These are phyloP conservation scores for Aspergillus eucalypticola DNA, from an alignment of 2,329 filamentous ascomycete species.

Conservation along the genomic window DNA sequence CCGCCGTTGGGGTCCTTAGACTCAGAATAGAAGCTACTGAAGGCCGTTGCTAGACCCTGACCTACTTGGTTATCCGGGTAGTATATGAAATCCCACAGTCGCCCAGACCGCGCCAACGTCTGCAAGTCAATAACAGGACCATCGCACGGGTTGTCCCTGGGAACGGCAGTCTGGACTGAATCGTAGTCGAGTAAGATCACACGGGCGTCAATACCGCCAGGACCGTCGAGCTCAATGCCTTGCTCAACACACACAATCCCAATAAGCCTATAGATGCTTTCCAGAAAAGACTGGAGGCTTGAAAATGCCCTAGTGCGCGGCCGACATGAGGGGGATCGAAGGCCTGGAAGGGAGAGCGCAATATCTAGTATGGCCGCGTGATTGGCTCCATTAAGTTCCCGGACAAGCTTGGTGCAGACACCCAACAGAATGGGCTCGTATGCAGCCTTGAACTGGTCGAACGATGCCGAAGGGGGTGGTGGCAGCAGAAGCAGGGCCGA, in stretches of 20 bases:
- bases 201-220: conserved; percentile 73
- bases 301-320: conserved; percentile 63
- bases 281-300: conserved; percentile 71
- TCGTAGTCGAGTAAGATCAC: conserved; percentile 71
- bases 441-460: conserved; percentile 56
- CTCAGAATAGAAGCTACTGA: conserved; percentile 35
- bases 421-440: conserved; percentile 62
- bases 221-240: conserved; percentile 63
- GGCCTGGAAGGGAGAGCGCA: conserved; percentile 64
- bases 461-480: conserved; percentile 59
- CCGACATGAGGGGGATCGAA: conserved; percentile 53
- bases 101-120: conserved; percentile 46
- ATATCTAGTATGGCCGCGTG: conserved; percentile 53
- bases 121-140: conserved; percentile 55
- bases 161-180: conserved; percentile 27
- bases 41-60: conserved; percentile 30
- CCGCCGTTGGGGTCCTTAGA: conserved; percentile 21
- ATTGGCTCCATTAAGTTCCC: conserved; percentile 31
- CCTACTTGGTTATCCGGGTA: conserved; percentile 32
- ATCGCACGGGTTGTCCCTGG: conserved; percentile 22
- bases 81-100: conserved; percentile 35
- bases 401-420: conserved; percentile 54
- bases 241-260: conserved; percentile 68
- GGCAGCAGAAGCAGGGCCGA: conserved; percentile 61
- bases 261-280: conserved; percentile 75